A percentile compares a stretch with the other conserved stretches of the same genome.
Evolutionary conservation across 352 stramenopile species (phyloP).

Genomic region (Globisporangium cystogenes): DNA sequence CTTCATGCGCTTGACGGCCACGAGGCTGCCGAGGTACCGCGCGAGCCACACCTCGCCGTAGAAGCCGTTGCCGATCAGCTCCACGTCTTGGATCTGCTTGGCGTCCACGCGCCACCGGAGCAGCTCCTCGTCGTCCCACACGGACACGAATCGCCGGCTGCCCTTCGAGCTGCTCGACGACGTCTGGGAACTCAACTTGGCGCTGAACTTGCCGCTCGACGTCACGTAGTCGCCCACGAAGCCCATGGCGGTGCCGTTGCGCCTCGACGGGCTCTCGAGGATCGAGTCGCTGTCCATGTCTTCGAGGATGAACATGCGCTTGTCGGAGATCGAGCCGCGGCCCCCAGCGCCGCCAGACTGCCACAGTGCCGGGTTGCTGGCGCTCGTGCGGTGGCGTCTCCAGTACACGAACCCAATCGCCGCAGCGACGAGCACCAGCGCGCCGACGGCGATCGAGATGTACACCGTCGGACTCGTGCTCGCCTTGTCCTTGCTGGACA

Average conservation of each 20-base stretch:
- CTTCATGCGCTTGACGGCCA: conserved; percentile 49
- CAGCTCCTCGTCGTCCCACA: conserved; percentile 67
- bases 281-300: conserved; percentile 13
- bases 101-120: conserved; percentile 44
- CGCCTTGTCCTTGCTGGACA: background rate
- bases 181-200: conserved; percentile 5
- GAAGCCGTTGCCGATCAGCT: conserved; percentile 26
- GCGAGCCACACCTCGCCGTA: conserved; percentile 53
- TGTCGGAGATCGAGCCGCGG: conserved; percentile 7
- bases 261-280: conserved; percentile 3
- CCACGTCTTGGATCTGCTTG: conserved; percentile 21
- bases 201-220: conserved; percentile 6
- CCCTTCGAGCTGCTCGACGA: conserved; percentile 1
- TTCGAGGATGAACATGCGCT: conserved; percentile 14
- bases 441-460: conserved; percentile 1
- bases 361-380: background rate
- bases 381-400: background rate
- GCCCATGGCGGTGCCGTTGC: background rate
- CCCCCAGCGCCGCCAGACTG: background rate
- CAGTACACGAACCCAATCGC: background rate
- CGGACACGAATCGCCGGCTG: conserved; percentile 12
- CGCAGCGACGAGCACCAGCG: conserved; percentile 2
- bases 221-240: conserved; percentile 1
- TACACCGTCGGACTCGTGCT: background rate
- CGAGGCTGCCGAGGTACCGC: conserved; percentile 33